Evolutionary conservation across 2,329 filamentous ascomycete species (phyloP), one percentile per base, ranked within the genome.

Genomic region (Hyphodiscus sp.): DNA sequence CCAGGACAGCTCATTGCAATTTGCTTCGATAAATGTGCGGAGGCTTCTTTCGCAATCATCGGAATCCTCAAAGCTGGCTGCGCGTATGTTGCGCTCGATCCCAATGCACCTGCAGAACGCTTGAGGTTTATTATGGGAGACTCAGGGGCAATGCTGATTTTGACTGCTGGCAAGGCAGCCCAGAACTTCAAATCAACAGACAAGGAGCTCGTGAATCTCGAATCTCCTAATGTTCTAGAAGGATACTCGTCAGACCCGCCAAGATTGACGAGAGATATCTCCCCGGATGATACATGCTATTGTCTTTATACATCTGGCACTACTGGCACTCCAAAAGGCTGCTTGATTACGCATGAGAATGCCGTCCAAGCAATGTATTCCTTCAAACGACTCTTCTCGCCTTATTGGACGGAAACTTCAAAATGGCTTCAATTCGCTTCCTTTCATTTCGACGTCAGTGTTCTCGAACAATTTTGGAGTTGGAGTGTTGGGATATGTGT

Each of bases 391-490:
- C 76, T 96, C 0, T 96, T 96, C 65, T 70, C 71, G 5, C 82
- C 79, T 0, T 86, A 89, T 62, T 95, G 90, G 88, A 78, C 86
- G 42, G 63, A 75, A 0, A 67, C 79, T 0, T 95, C 91, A 0
- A 82, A 87, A 54, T 96, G 90, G 86, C 75, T 96, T 0, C 92
- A 96, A 65, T 96, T 96, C 65, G 92, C 92, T 1, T 91, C 90
- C 0, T 89, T 96, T 53, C 92, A 96, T 68, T 96, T 96, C 57
- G 92, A 96, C 63, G 91, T 96, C 3, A 94, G 89, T 1, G 87
- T 96, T 0, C 76, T 96, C 0, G 91, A 96, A 66, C 91, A 96
- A 64, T 96, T 92, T 68, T 96, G 90, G 90, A 94, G 86, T 54
- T 96, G 91, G 91, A 90, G 86, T 26, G 87, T 94, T 0, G 91